Evolutionary conservation across 2,329 filamentous ascomycete species (phyloP), one percentile per base, ranked within the genome.

Genomic region (Penicillium hesseltinei): DNA sequence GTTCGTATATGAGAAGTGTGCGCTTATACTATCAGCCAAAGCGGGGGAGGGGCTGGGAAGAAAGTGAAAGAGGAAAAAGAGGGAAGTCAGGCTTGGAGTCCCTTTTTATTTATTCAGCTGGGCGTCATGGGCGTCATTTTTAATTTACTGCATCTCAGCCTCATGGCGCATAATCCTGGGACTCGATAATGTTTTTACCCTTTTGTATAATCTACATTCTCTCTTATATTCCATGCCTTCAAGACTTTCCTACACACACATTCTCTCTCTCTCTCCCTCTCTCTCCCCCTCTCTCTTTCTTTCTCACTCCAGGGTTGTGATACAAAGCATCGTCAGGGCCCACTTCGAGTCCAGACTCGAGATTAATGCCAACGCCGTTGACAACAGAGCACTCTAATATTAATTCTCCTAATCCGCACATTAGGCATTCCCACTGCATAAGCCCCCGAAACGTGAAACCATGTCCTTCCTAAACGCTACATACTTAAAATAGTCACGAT

Each of bases 251-350:
- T 21, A 38, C 15, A 11, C 21, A 11, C 36, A 31, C 31, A 10
- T 8, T 27, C 27, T 27, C 27, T 27, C 8, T 27, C 27, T 27
- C 23, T 23, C 23, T 23, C 23, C 4, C 23, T 27, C 7, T 27
- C 25, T 9, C 8, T 21, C 21, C 3, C 21, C 3, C 21, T 27
- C 35, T 19, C 10, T 15, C 19, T 21, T 21, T 21, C 19, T 21
- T 21, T 21, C 19, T 43, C 9, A n/a, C n/a, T 27, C 51, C 43
- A 51, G 48, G 17, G 36, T 50, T 43, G 15, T 19, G 11, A 39
- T 29, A 49, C 47, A 62, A 45, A 58, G 19, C 61, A 63, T 61
- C 60, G 60, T 62, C 54, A n/a, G n/a, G 49, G 36, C 42, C 54
- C 54, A 53, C 42, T 42, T 35, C 21, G 13, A 55, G 45, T 42